Conservation (phyloP, 163 green algal genomes). For the Scenedesmus sp. region DNA sequence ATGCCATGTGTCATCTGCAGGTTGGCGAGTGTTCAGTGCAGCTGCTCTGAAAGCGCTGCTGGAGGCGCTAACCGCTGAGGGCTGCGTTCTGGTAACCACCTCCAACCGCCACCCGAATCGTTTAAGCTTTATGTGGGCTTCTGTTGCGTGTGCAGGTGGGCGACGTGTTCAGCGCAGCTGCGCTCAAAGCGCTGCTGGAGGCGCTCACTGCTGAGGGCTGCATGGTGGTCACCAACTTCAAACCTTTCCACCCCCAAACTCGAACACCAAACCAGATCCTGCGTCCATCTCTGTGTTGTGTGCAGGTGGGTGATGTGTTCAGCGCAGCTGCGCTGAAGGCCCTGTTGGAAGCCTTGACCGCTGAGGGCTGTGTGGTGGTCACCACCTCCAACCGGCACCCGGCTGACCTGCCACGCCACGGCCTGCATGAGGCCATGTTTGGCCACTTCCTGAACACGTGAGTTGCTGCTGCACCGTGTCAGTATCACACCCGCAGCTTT, state of each 20-base stretch:
- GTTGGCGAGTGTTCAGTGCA: slow-evolving; percentile 82
- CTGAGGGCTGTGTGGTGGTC: slow-evolving; percentile 77
- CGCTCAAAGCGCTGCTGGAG: slow-evolving; percentile 82
- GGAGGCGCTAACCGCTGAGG: slow-evolving; percentile 73
- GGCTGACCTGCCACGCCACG: slow-evolving; percentile 74
- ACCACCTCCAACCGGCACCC: slow-evolving; percentile 82
- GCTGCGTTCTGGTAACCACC: slow-evolving; percentile 80
- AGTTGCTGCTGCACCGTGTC: neutral
- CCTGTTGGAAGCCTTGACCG: slow-evolving; percentile 77
- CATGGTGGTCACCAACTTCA: slow-evolving; percentile 46
- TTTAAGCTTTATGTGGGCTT: neutral
- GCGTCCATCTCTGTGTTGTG: slow-evolving; percentile 1
- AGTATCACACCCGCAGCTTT: neutral
- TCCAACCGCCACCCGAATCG: slow-evolving; percentile 74
- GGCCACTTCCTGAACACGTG: slow-evolving; percentile 73
- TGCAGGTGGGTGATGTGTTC: slow-evolving; percentile 81
- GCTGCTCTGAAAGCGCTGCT: slow-evolving; percentile 82
- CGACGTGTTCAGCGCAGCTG: slow-evolving; percentile 82
- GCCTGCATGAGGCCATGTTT: slow-evolving; percentile 83
- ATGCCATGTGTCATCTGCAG: slow-evolving; percentile 48
- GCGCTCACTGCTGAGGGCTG: slow-evolving; percentile 71
- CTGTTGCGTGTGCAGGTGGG: slow-evolving; percentile 59
- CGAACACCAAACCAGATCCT: neutral
- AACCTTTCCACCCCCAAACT: neutral
- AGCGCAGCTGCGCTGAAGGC: slow-evolving; percentile 80